Percentiles rank a stretch among this genome's conserved stretches.
phyloP scores from a whole-genome alignment of 2,329 filamentous ascomycete genomes.

The Metarhizium album region DNA sequence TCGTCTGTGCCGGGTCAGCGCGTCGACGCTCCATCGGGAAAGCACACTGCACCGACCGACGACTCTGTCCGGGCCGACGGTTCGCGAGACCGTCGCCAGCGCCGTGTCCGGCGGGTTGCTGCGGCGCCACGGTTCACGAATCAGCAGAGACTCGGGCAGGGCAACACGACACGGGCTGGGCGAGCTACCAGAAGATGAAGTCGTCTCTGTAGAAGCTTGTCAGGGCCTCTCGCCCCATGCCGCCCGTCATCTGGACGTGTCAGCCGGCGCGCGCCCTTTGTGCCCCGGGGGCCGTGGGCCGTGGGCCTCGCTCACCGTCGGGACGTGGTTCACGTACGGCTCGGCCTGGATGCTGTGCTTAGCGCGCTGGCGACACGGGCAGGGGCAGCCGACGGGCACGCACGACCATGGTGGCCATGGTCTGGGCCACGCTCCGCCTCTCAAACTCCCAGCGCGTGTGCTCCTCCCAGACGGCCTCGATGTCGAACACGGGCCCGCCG shows the following conservation, averaged over 20 bases:
- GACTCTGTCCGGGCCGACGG: slow-evolving; percentile 58
- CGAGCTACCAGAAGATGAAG: slow-evolving; percentile 47
- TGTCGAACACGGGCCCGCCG: slow-evolving; percentile 56
- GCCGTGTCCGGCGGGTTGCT: slow-evolving; percentile 55
- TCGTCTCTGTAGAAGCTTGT: slow-evolving; percentile 59
- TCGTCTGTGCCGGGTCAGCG: slow-evolving; percentile 39
- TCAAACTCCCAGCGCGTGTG: slow-evolving; percentile 62
- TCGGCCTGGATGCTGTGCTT: slow-evolving; percentile 24
- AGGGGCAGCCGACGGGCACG: not conserved
- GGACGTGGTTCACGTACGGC: slow-evolving; percentile 67
- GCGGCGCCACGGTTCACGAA: too few species aligned
- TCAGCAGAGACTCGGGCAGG: too few species aligned
- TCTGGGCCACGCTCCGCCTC: slow-evolving; percentile 54
- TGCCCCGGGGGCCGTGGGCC: too few species aligned
- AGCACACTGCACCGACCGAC: slow-evolving; percentile 23
- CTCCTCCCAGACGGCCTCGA: slow-evolving; percentile 70
- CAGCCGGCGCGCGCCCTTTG: too few species aligned
- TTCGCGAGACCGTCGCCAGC: slow-evolving; percentile 57
- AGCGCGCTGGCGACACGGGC: too few species aligned
- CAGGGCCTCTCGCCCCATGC: slow-evolving; percentile 52
- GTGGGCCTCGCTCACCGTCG: slow-evolving; percentile 54
- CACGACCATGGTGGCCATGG: slow-evolving; percentile 68
- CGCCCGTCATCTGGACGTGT: slow-evolving; percentile 42
- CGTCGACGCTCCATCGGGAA: too few species aligned
- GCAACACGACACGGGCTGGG: not conserved